Percentiles rank a stretch among this genome's conserved stretches.
These are phyloP conservation scores for Ophiosphaerella narmari DNA, from an alignment of 2,329 filamentous ascomycete genomes.

Conservation along the genomic window DNA sequence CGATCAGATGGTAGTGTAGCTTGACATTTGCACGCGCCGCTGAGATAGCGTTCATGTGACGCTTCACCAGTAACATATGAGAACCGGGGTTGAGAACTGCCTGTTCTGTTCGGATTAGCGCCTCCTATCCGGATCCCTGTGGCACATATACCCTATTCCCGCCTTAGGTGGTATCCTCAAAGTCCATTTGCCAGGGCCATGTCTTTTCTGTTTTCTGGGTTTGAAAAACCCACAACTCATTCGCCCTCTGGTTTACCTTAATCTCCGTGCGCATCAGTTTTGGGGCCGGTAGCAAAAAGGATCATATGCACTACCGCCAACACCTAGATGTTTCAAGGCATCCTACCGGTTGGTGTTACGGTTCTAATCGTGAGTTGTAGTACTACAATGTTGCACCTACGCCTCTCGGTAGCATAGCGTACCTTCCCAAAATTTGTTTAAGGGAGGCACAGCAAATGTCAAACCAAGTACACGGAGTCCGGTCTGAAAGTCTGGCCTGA, in stretches of 20 bases:
- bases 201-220: conserved; percentile 8
- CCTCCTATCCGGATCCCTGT: conserved; percentile 3
- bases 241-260: neutral
- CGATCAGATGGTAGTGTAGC: conserved; percentile 25
- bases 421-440: neutral
- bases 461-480: no score
- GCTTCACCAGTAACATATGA: conserved; percentile 4
- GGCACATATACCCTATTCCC: conserved; percentile 19
- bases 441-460: no score
- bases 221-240: conserved; percentile 3
- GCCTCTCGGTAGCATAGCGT: neutral
- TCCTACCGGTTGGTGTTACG: conserved; percentile 6
- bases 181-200: conserved; percentile 18
- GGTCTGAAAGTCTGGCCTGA: no score
- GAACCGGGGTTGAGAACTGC: conserved; percentile 18
- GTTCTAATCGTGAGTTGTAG: conserved; percentile 4
- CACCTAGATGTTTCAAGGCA: neutral
- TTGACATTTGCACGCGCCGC: conserved; percentile 29
- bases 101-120: conserved; percentile 7
- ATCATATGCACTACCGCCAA: conserved; percentile 1
- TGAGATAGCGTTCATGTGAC: conserved; percentile 25
- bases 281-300: neutral
- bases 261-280: conserved; percentile 2
- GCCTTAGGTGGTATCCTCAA: conserved; percentile 34
- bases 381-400: conserved; percentile 15